Base-by-base conservation (phyloP, 495 filamentous ascomycete genomes). In the Mytilinidion resinicola region DNA sequence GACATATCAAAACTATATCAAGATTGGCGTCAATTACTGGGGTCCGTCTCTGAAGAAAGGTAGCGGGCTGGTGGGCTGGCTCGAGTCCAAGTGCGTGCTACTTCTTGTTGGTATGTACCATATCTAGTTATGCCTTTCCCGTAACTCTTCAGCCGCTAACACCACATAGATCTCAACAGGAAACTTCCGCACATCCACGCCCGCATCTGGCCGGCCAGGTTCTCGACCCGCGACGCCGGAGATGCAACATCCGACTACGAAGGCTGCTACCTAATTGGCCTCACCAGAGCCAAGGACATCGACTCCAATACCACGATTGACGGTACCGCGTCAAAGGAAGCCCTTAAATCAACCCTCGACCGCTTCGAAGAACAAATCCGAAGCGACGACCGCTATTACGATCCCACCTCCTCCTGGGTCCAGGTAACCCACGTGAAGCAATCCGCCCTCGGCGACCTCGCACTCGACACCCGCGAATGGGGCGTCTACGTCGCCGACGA, bases 191-290 rank as follows among this genome's bases (percentile, higher is more conserved):
- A 68, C 1, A 51, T 83, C 21, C 63, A 78, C 46, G 76, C 74
- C 11, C 73, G 79, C 34, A 78, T 83, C 20, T 85, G 82, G 82
- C 82, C 82, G 10, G 77, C 70, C 21, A 68, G 80, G 11, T 85
- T 84, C 49, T 69, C 76, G 38, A 51, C 57, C 39, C 43, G 33
- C 9, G 49, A 65, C 15, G 50, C 55, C 7, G 36, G 30, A 14
- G 61, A 64, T 34, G 59, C 69, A 19, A 54, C 35, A 4, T 47
- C 59, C 0, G 77, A 79, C 43, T 81, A 78, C 59, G 68, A 77
- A 33, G 80, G 78, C 6, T 76, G 72, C 53, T 85, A 84, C 56
- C 74, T 85, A 12, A 73, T 85, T 20, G 82, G 82, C 7, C 67
- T 85, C 20, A 75, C 77, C 35, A 74, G 71, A 37, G 34, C 20